These are phyloP conservation scores for Cornus suecica DNA, from an alignment of 148 eudicot species.

Conservation along the genomic window DNA sequence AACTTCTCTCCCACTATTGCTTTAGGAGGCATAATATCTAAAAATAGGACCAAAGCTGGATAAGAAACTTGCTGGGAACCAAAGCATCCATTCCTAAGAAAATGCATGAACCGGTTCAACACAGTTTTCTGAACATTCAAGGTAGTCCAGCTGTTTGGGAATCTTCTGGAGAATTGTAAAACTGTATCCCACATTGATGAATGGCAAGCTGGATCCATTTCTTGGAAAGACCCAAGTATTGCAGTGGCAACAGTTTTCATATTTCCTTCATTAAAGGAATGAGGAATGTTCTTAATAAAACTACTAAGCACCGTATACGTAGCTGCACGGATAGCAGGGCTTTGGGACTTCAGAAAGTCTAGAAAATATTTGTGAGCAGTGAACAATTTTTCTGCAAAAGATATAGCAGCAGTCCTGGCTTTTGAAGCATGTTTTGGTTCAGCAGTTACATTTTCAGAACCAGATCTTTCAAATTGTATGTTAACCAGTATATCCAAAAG, in stretches of 20 bases:
- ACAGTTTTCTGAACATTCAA: constrained; percentile 66
- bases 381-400: constrained; percentile 67
- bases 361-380: constrained; percentile 61
- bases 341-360: constrained; percentile 67
- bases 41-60: constrained; percentile 71
- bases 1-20: constrained; percentile 45
- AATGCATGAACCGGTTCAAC: constrained; percentile 64
- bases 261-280: constrained; percentile 61
- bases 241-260: constrained; percentile 60
- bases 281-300: constrained; percentile 67
- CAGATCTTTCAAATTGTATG: constrained; percentile 44
- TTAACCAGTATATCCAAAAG: constrained; percentile 61
- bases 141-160: constrained; percentile 68
- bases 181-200: constrained; percentile 85
- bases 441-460: constrained; percentile 30
- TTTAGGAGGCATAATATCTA: constrained; percentile 67
- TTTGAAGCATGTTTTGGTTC: constrained; percentile 50
- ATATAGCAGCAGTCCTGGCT: constrained; percentile 50
- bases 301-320: constrained; percentile 71
- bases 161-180: constrained; percentile 53
- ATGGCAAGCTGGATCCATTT: constrained; percentile 82
- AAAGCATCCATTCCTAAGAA: constrained; percentile 86
- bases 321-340: constrained; percentile 73
- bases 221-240: constrained; percentile 84
- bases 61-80: constrained; percentile 95